Evolutionary conservation across 1,139 yeast genomes (phyloP).

Genomic region (Saccharomyces hybrid): DNA sequence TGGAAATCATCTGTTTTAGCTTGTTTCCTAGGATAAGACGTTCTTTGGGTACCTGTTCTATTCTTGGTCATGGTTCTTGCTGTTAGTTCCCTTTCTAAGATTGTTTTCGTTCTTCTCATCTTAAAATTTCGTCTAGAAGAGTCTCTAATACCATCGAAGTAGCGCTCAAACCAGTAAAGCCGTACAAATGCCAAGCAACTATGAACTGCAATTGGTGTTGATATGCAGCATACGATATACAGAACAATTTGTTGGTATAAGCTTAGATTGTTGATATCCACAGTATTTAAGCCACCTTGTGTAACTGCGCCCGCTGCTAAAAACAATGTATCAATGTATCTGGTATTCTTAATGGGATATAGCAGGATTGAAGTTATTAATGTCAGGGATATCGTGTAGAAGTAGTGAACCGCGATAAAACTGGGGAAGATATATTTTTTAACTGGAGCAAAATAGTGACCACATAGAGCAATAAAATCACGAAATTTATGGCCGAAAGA

Average conservation of each 20-base stretch:
- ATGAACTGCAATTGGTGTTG: conserved; percentile 89
- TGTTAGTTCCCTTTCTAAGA: conserved; percentile 38
- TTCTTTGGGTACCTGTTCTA: conserved; percentile 6
- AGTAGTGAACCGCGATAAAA: conserved; percentile 74
- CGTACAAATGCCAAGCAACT: conserved; percentile 72
- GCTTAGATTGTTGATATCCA: conserved; percentile 52
- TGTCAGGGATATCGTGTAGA: conserved; percentile 46
- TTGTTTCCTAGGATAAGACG: not conserved
- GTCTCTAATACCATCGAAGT: conserved; percentile 74
- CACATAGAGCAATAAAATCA: conserved; percentile 31
- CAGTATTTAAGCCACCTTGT: conserved; percentile 86
- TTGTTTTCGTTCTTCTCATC: conserved; percentile 73
- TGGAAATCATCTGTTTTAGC: conserved; percentile 22
- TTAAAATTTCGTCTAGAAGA: conserved; percentile 66
- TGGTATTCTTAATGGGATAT: conserved; percentile 60
- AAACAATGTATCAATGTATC: conserved; percentile 75
- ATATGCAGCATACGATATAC: conserved; percentile 51
- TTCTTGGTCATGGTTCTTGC: conserved; percentile 41
- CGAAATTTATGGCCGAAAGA: conserved; percentile 35
- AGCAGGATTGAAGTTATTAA: conserved; percentile 65
- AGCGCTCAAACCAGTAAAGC: conserved; percentile 81
- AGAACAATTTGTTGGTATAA: conserved; percentile 73
- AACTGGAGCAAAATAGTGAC: conserved; percentile 39
- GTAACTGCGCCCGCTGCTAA: conserved; percentile 71
- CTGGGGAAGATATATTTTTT: conserved; percentile 53